These are phyloP conservation scores for Exophiala dermatitidis DNA, from an alignment of 2,329 filamentous ascomycete genomes.

Conservation along the genomic window DNA sequence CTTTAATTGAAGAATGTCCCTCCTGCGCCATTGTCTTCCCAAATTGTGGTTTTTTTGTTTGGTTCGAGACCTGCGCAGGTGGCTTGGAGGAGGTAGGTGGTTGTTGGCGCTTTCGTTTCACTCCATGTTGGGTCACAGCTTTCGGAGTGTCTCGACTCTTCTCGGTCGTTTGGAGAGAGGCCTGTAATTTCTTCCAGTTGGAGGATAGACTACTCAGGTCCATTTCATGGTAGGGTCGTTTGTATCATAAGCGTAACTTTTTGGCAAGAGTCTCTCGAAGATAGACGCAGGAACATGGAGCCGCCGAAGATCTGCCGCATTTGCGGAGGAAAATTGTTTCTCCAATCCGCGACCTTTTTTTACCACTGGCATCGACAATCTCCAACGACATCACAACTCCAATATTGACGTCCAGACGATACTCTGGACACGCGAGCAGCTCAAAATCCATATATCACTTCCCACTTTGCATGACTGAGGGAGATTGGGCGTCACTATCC, in stretches of 20 bases:
- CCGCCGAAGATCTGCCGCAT: background rate
- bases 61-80: slow-evolving; percentile 1
- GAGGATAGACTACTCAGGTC: slow-evolving; percentile 41
- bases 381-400: background rate
- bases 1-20: slow-evolving; percentile 34
- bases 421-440: background rate
- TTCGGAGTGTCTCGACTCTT: slow-evolving; percentile 23
- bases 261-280: background rate
- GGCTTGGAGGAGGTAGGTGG: slow-evolving; percentile 6
- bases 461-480: too few relatives aligned
- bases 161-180: slow-evolving; percentile 35
- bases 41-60: slow-evolving; percentile 11
- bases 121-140: slow-evolving; percentile 31
- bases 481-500: background rate
- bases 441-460: too few relatives aligned
- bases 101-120: slow-evolving; percentile 24
- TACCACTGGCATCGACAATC: background rate
- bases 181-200: slow-evolving; percentile 47
- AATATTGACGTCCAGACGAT: background rate
- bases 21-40: slow-evolving; percentile 9
- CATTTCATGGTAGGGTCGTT: slow-evolving; percentile 25
- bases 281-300: background rate
- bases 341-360: background rate
- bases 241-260: background rate
- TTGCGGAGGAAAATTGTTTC: background rate